Evolutionary conservation across 306 rosid species (phyloP), one percentile per base, ranked within the genome.

Genomic region (Glycyrrhiza uralensis): DNA sequence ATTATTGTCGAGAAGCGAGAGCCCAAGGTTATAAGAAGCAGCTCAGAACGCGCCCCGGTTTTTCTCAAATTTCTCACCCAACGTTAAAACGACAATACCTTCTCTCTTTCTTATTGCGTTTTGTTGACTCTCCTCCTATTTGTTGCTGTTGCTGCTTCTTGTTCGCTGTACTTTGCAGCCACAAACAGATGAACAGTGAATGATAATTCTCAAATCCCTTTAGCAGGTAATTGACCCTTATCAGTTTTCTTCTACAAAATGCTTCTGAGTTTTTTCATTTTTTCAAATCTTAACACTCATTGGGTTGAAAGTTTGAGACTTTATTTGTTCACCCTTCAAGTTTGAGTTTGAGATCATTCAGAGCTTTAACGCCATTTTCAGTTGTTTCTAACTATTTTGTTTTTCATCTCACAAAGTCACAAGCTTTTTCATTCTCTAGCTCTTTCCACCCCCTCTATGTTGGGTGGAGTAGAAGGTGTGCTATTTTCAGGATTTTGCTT

Each of bases 1-100:
- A 29, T 30, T 22, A 17, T 22, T 32, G 11, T 24, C 26, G 1
- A 17, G 45, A 32, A 35, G 42, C 11, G 18, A 14, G 2, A 28
- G 2, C 64, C 8, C 12, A 6, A 5, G 23, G 15, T 59, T 81
- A 76, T 64, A 76, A 69, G 61, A 55, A 56, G 45, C 75, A 11
- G 7, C 44, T 19, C n/a, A 1, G 0, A 23, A 1, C 11, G 15
- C 57, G 4, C 6, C 9, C 18, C 1, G 4, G 2, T 33, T 10
- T 55, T 55, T 46, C 58, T 38, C 36, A 62, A 15, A 19, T n/a
- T 9, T 33, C 77, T 26, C 50, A 38, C 30, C 42, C 0, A 6
- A 80, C 77, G 41, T 23, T 52, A 30, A 32, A 45, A n/a, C 64
- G 17, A 69, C 62, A 23, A 2, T 22, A 3, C 33, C 0, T 4